Evolutionary conservation across 1,284 basidiomycete genomes (phyloP), one percentile per base, ranked within the genome.

Genomic region (Athelia sp.): DNA sequence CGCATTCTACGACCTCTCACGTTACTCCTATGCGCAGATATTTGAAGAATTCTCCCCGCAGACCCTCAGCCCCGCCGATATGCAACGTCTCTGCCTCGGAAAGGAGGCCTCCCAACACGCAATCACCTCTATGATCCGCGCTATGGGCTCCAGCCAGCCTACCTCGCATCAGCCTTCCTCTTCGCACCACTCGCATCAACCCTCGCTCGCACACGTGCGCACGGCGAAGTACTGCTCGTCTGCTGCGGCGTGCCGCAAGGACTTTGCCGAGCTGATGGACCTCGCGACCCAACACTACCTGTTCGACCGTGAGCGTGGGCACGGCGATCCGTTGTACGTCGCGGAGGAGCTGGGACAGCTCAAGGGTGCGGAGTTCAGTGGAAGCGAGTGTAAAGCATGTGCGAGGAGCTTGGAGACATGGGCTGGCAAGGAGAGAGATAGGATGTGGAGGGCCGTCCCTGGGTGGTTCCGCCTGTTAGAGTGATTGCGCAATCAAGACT

Each of bases 251-350:
- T 89, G 87, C 61, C 75, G 81, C 51, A 84, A 85, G 56, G 87
- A 89, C 61, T 86, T 88, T 51, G 72, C 74, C 3, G 87, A 88
- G 62, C 75, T 89, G 29, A 81, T 87, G n/a, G 79, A 82, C 48
- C 75, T 89, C n/a, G 87, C 86, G 14, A 89, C 87, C 24, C 85
- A 88, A 59, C 86, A 89, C 58, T 89, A 89, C 58, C 68, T 89
- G 13, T 84, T 87, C 61, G 86, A 89, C 61, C 73, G 81, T 32
- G 84, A 86, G 60, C 73, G 81, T n/a, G 86, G 86, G n/a, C 81
- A 74, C 53, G 72, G 71, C 52, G 87, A 89, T 59, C 87, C 87
- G 4, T 69, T 89, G 43, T 89, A 88, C 57, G 84, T 87, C 43
- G 86, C 86, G 13, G 86, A 89, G 61, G 86, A 89, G 64, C 72